Evolutionary conservation across 2,329 filamentous ascomycete genomes (phyloP).

Genomic region (Colletotrichum sp.): DNA sequence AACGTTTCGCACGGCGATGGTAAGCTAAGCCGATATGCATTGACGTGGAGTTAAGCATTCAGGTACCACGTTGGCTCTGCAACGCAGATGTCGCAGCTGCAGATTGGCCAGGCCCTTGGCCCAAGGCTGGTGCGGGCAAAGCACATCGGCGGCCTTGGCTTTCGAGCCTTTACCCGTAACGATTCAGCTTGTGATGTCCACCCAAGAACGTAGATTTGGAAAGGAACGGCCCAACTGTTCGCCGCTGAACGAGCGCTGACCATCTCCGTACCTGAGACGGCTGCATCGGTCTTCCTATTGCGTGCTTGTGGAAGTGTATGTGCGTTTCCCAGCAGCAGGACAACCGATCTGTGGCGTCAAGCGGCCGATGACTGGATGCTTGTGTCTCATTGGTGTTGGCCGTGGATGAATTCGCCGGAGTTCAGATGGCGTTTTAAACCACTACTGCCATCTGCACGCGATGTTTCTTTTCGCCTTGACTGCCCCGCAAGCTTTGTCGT

Average conservation of each 20-base stretch:
- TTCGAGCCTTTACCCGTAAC: not conserved
- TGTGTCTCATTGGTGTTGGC: not conserved
- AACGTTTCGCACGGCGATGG: conserved; percentile 1
- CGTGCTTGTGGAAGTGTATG: not conserved
- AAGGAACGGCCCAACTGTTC: not conserved
- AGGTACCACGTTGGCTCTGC: not conserved
- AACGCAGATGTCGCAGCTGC: not conserved
- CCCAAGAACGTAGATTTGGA: not conserved
- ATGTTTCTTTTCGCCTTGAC: not conserved
- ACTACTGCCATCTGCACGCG: not conserved
- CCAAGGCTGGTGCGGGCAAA: not conserved
- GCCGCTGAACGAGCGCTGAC: not conserved
- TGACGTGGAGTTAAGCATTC: not conserved
- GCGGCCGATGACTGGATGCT: not conserved
- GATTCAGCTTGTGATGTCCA: not conserved
- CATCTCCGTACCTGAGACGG: not conserved
- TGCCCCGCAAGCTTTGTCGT: not conserved
- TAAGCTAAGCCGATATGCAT: not conserved
- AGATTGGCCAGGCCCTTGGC: not conserved
- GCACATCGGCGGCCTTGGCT: not conserved
- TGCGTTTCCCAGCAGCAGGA: not conserved
- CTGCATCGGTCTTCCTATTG: not conserved
- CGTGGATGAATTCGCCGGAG: not conserved
- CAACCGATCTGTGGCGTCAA: not conserved
- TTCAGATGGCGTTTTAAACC: conserved; percentile 16